Evolutionary conservation across 371 early-diverging fungal genomes (phyloP).

Genomic region (Mortierella sp.): DNA sequence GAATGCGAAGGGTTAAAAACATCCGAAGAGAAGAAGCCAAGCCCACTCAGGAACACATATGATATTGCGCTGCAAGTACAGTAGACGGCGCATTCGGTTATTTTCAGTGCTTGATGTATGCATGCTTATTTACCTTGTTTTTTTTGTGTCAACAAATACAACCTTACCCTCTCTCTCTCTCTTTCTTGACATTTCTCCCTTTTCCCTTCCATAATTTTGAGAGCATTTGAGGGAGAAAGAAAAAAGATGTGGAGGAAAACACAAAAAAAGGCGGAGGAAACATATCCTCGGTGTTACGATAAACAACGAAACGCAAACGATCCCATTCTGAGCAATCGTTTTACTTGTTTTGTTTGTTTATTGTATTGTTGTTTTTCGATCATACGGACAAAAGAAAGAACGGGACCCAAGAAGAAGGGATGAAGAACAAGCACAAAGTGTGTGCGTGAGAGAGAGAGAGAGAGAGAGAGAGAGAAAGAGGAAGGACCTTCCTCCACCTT

Average conservation of each 20-base stretch:
- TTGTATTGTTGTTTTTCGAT: background rate
- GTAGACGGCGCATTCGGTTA: background rate
- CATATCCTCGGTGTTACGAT: constrained; percentile 13
- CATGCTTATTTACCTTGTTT: no score
- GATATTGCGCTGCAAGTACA: background rate
- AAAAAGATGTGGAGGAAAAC: background rate
- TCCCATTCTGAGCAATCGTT: constrained; percentile 3
- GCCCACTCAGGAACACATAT: background rate
- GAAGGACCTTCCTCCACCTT: background rate
- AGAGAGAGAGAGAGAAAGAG: background rate
- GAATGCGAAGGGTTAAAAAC: background rate
- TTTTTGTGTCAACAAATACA: background rate
- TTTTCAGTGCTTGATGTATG: background rate
- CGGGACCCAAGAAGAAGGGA: no score
- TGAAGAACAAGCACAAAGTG: no score
- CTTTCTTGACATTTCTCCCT: background rate
- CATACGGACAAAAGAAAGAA: constrained; percentile 2
- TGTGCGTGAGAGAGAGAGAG: no score
- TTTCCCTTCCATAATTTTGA: background rate
- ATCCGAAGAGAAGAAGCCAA: background rate
- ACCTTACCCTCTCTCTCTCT: background rate
- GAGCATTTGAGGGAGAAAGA: background rate
- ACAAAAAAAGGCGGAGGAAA: background rate
- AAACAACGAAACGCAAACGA: constrained; percentile 6
- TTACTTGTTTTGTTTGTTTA: background rate